Conservation (phyloP, 306 rosid genomes). For the Trifolium pratense region DNA sequence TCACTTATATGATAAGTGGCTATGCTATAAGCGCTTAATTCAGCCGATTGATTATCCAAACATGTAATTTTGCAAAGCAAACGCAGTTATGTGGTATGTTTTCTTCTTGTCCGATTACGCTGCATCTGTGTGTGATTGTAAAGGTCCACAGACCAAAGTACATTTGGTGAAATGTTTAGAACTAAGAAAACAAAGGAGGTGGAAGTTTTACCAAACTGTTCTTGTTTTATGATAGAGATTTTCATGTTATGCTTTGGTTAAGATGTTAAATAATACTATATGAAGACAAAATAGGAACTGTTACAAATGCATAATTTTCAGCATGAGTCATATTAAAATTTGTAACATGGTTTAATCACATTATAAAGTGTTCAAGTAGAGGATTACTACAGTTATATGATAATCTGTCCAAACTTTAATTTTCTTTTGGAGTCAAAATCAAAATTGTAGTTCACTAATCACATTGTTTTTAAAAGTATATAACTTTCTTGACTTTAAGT, state of each 20-base stretch:
- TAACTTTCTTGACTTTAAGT: too few species aligned
- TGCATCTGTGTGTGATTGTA: conserved; percentile 29
- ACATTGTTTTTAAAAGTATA: too few species aligned
- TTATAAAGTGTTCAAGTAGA: background rate
- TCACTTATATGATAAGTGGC: background rate
- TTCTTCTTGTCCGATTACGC: conserved; percentile 3
- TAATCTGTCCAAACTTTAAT: background rate
- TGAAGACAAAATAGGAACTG: background rate
- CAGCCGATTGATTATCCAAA: background rate
- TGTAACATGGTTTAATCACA: conserved; percentile 1
- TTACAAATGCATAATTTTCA: background rate
- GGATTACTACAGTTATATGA: conserved; percentile 23
- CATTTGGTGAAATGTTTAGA: conserved; percentile 22
- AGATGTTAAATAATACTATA: conserved; percentile 4
- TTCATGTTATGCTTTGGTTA: conserved; percentile 16
- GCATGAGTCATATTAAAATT: conserved; percentile 8
- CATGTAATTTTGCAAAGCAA: background rate
- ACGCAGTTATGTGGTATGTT: background rate
- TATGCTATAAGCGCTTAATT: background rate
- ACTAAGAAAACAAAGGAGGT: conserved; percentile 6
- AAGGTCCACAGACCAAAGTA: background rate
- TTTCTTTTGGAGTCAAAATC: conserved; percentile 3
- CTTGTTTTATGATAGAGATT: conserved; percentile 19
- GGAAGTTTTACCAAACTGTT: conserved; percentile 1
- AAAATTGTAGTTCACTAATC: background rate